Evolutionary conservation across 1,284 basidiomycete genomes (phyloP).

Genomic region (Neonothopanus nambi): DNA sequence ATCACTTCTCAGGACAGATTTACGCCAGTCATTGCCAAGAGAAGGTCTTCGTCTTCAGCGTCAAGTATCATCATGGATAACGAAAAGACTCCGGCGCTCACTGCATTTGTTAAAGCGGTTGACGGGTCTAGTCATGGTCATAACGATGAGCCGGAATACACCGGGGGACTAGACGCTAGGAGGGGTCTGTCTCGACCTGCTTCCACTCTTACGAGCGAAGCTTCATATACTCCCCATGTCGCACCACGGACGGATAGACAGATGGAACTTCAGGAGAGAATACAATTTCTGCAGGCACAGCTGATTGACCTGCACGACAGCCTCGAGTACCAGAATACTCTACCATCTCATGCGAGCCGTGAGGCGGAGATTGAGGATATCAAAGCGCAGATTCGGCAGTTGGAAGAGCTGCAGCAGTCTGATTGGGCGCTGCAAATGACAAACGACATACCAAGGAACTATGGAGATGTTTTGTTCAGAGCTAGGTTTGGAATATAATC

Average conservation of each 20-base stretch:
- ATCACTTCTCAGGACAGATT: neutral
- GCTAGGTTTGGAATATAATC: too few species aligned
- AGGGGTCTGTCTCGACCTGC: neutral
- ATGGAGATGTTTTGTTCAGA: too few species aligned
- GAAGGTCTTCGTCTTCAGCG: neutral
- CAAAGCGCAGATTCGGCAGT: neutral
- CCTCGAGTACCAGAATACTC: neutral
- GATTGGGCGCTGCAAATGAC: constrained; percentile 7
- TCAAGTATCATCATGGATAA: constrained; percentile 2
- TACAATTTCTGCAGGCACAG: neutral
- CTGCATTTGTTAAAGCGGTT: neutral
- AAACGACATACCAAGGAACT: neutral
- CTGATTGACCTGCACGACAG: neutral
- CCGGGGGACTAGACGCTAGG: too few species aligned
- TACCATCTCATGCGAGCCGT: neutral
- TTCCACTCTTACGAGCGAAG: neutral
- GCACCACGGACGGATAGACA: constrained; percentile 5
- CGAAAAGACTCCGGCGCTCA: constrained; percentile 1
- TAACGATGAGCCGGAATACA: neutral
- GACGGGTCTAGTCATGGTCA: neutral
- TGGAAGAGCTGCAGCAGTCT: constrained; percentile 2
- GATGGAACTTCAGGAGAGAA: constrained; percentile 8
- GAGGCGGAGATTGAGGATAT: neutral
- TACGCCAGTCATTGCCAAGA: neutral
- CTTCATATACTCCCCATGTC: too few species aligned